Percentiles rank a stretch among this genome's conserved stretches.
These are phyloP conservation scores for Lagerstroemia speciosa DNA, from an alignment of 345 rosid species.

Conservation along the genomic window DNA sequence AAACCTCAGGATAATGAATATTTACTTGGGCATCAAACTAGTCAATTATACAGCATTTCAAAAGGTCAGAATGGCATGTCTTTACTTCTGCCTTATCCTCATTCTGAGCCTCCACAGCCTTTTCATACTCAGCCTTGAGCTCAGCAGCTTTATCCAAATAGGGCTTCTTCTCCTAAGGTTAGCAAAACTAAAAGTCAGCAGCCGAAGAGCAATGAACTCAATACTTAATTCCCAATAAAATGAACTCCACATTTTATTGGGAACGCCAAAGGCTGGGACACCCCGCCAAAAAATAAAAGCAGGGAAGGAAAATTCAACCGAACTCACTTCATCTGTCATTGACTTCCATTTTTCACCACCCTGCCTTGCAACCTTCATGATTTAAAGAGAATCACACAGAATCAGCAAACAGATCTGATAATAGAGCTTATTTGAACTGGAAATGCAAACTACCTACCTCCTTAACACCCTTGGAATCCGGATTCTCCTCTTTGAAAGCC, in stretches of 20 bases:
- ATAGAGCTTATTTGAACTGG: not conserved
- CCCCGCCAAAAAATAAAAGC: too few relatives aligned
- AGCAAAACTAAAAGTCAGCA: not conserved
- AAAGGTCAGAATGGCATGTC: constrained; percentile 3
- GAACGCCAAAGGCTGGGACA: too few relatives aligned
- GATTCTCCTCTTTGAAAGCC: constrained; percentile 48
- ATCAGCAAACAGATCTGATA: not conserved
- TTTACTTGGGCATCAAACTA: not conserved
- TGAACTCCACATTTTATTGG: too few relatives aligned
- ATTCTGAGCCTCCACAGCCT: constrained; percentile 28
- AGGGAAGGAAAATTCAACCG: not conserved
- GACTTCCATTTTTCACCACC: constrained; percentile 85
- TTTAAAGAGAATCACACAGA: not conserved
- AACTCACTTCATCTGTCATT: constrained; percentile 67
- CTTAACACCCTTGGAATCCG: constrained; percentile 40
- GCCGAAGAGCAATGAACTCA: not conserved
- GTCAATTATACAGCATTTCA: not conserved
- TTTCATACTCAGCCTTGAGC: constrained; percentile 54
- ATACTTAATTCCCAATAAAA: not conserved
- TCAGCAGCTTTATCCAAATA: constrained; percentile 63
- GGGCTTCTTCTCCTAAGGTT: constrained; percentile 59
- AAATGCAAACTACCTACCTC: constrained; percentile 27
- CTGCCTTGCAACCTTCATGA: constrained; percentile 52
- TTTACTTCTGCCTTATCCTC: constrained; percentile 32
- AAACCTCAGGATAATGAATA: constrained; percentile 3